These are phyloP conservation scores for Didymella segeticola DNA, from an alignment of 2,329 filamentous ascomycete genomes.

Conservation along the genomic window DNA sequence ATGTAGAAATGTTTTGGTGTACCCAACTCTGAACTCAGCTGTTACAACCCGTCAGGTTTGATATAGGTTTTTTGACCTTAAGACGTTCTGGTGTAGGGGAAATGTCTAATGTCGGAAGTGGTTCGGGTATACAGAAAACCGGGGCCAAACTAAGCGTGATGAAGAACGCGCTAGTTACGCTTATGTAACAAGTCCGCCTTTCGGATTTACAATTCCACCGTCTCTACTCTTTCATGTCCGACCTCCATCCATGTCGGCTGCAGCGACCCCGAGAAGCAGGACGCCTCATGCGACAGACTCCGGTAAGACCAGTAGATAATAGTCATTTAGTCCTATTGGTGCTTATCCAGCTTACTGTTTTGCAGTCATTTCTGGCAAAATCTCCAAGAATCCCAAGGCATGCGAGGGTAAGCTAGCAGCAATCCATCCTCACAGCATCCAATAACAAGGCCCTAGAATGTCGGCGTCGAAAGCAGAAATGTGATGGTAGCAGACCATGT, in stretches of 20 bases:
- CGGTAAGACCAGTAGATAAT: not conserved
- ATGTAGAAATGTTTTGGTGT: no score
- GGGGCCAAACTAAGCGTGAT: no score
- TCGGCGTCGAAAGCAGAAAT: constrained; percentile 13
- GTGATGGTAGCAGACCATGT: constrained; percentile 12
- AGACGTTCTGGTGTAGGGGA: no score
- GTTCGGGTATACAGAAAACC: no score
- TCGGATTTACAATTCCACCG: not conserved
- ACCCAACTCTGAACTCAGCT: no score
- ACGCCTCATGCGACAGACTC: not conserved
- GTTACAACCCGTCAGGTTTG: no score
- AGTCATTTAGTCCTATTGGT: not conserved
- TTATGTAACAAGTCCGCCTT: constrained; percentile 2
- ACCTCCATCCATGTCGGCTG: not conserved
- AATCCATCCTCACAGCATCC: not conserved
- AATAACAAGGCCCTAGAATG: constrained; percentile 6
- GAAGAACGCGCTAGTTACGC: not conserved
- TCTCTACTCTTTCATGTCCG: not conserved
- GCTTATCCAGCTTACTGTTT: not conserved
- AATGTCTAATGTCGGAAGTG: no score
- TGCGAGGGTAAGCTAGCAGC: constrained; percentile 8
- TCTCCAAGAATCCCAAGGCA: constrained; percentile 15
- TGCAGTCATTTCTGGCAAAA: not conserved
- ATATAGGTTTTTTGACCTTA: no score
- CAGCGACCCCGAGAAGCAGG: not conserved